A percentile compares a stretch with the other conserved stretches of the same genome.
Evolutionary conservation across 2,329 filamentous ascomycete species (phyloP).

Genomic region (Rasamsonia emersonii): DNA sequence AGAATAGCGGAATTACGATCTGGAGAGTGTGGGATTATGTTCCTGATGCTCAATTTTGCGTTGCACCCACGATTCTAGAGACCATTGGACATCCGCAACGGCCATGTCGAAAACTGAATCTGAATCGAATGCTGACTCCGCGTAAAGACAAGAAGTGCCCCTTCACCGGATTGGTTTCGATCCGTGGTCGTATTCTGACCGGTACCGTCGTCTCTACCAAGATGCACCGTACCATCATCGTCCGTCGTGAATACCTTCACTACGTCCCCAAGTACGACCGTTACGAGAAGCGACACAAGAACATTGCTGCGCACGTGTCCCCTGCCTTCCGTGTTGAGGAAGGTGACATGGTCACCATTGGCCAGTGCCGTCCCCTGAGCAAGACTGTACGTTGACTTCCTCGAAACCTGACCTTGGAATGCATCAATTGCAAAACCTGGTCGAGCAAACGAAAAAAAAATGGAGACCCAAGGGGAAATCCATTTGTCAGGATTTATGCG

Average conservation of each 20-base stretch:
- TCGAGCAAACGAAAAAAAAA: not conserved
- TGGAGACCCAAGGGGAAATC: too few species aligned
- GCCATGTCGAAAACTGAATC: too few species aligned
- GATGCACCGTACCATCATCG: conserved; percentile 99
- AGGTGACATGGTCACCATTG: conserved; percentile 98
- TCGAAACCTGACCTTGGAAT: too few species aligned
- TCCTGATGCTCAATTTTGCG: too few species aligned
- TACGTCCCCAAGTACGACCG: conserved; percentile 99
- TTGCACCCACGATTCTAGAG: too few species aligned
- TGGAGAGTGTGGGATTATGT: too few species aligned
- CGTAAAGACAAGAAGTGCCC: conserved; percentile 98
- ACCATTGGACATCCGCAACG: too few species aligned
- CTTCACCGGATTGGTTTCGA: conserved; percentile 97
- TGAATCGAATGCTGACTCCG: conserved; percentile 19
- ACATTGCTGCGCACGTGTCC: conserved; percentile 97
- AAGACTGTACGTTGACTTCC: conserved; percentile 76
- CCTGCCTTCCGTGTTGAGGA: conserved; percentile 99
- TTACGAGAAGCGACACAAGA: conserved; percentile 99
- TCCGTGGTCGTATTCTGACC: conserved; percentile 99
- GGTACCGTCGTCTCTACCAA: conserved; percentile 99
- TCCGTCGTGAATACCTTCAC: conserved; percentile 99
- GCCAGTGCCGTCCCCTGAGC: conserved; percentile 97
- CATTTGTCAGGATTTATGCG: too few species aligned
- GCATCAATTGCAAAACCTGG: not conserved
- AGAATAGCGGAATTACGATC: too few species aligned